phyloP scores from a whole-genome alignment of 108 stramenopile genomes.

The Stephanodiscus triporus region DNA sequence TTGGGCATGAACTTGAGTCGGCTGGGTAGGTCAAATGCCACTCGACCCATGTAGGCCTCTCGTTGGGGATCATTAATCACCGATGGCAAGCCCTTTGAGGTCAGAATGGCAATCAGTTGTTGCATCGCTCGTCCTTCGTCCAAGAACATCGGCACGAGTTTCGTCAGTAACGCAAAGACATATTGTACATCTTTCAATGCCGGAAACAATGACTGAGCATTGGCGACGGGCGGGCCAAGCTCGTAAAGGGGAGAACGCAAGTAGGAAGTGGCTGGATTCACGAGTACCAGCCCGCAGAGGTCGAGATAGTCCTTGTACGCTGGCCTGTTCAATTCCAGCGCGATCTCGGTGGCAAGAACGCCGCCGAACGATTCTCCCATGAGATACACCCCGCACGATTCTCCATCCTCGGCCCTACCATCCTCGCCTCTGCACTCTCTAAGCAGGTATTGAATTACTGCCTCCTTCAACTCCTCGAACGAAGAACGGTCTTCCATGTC shows the following conservation, averaged over 20 bases:
- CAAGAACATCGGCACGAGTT: conserved; percentile 76
- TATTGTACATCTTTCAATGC: conserved; percentile 49
- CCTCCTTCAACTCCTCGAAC: conserved; percentile 66
- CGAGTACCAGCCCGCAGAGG: conserved; percentile 69
- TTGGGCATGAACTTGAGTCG: conserved; percentile 77
- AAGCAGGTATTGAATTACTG: conserved; percentile 54
- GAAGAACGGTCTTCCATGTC: conserved; percentile 80
- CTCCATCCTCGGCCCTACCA: conserved; percentile 19
- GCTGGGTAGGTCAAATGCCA: conserved; percentile 68
- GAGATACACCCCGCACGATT: conserved; percentile 51
- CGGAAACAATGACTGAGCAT: conserved; percentile 36
- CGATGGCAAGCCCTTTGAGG: conserved; percentile 72
- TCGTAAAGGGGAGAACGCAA: conserved; percentile 69
- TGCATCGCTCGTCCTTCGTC: conserved; percentile 65
- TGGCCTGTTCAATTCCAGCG: conserved; percentile 41
- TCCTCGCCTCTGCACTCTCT: conserved; percentile 23
- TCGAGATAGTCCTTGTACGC: conserved; percentile 19
- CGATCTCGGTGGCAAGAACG: conserved; percentile 74
- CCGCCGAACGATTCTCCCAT: conserved; percentile 92
- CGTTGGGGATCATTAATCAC: conserved; percentile 71
- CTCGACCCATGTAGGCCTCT: conserved; percentile 89
- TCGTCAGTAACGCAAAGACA: conserved; percentile 48
- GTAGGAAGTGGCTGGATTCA: conserved; percentile 89
- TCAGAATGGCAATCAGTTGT: conserved; percentile 72
- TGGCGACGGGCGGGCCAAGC: conserved; percentile 69